phyloP scores from a whole-genome alignment of 257 asterid genomes.

The Lycium barbarum region DNA sequence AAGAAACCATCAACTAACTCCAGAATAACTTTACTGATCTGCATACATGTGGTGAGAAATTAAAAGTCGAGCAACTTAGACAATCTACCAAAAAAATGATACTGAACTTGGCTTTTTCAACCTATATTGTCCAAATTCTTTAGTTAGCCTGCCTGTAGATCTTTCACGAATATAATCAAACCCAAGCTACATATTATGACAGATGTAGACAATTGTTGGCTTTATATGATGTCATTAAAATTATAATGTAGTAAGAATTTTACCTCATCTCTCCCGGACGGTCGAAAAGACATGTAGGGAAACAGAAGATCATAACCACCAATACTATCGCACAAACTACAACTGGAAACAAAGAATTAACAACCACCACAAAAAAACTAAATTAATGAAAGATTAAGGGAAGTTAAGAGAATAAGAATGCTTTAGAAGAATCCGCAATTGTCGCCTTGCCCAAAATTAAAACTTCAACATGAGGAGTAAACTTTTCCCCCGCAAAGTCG shows the following conservation, averaged over 20 bases:
- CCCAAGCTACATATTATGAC: not conserved
- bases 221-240: not conserved
- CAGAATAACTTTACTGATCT: not conserved
- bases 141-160: not conserved
- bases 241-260: not conserved
- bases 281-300: not conserved
- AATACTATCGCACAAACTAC: too few species aligned
- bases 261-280: not conserved
- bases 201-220: not conserved
- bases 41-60: not conserved
- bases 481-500: too few species aligned
- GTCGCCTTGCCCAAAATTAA: not conserved
- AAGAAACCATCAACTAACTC: not conserved
- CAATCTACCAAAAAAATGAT: not conserved
- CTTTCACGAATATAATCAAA: not conserved
- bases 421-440: too few species aligned
- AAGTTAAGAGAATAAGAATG: too few species aligned
- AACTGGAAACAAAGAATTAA: too few species aligned
- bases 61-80: not conserved
- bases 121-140: not conserved
- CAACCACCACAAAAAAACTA: too few species aligned
- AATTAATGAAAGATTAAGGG: too few species aligned
- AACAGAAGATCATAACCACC: too few species aligned
- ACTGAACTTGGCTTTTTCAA: not conserved
- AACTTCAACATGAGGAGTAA: too few species aligned